These are phyloP conservation scores for Epichloe brachyelytri DNA, from an alignment of 2,329 filamentous ascomycete species.

Conservation along the genomic window DNA sequence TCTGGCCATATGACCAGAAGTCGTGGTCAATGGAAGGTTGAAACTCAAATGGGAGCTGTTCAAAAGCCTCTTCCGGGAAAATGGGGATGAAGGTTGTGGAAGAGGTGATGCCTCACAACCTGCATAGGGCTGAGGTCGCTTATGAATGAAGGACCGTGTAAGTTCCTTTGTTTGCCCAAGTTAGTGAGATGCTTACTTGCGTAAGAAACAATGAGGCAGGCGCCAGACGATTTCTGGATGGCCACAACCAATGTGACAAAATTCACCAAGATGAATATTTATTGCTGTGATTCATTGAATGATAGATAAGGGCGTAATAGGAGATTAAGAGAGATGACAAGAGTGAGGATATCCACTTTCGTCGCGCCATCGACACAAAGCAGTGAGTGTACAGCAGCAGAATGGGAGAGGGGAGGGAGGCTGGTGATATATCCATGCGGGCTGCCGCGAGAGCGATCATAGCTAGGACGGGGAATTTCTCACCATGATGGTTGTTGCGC, in stretches of 20 bases:
- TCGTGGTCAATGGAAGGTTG: constrained; percentile 16
- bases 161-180: constrained; percentile 18
- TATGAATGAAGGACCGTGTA: constrained; percentile 15
- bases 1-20: constrained; percentile 18
- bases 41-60: constrained; percentile 9
- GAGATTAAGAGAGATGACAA: constrained; percentile 8
- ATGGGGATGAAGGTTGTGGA: constrained; percentile 11
- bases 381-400: constrained; percentile 4
- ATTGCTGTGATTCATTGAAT: background rate
- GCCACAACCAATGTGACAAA: background rate
- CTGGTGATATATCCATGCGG: constrained; percentile 33
- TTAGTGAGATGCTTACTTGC: constrained; percentile 20
- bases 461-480: constrained; percentile 23
- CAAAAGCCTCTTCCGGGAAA: constrained; percentile 7
- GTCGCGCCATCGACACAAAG: background rate
- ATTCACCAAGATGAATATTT: background rate
- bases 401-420: constrained; percentile 18
- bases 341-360: constrained; percentile 9
- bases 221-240: background rate
- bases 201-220: background rate
- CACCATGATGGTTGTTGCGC: constrained; percentile 34
- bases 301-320: background rate
- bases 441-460: constrained; percentile 25
- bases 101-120: constrained; percentile 12
- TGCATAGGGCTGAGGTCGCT: constrained; percentile 16